Evolutionary conservation across 176 grass and related monocot species (phyloP), one percentile per base, ranked within the genome.

Genomic region (Eremochloa ophiuroides): DNA sequence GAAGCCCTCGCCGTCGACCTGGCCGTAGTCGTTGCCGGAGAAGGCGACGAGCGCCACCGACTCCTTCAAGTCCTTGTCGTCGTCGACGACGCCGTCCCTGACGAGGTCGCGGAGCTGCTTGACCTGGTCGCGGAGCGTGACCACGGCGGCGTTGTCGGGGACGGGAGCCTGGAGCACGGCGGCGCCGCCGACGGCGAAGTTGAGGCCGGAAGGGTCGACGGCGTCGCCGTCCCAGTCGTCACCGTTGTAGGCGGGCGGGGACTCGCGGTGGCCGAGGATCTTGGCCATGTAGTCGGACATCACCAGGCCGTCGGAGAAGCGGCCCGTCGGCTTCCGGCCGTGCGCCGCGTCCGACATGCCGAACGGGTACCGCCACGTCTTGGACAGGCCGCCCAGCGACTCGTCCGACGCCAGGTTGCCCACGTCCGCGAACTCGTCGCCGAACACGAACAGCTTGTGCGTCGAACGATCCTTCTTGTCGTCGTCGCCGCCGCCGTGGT

Each of bases 21-120:
- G 9, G 4, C 17, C 37, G 66, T 87, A 87, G 80, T 87, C 80
- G 44, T 64, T 78, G 44, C 86, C 86, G 15, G 86, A 87, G 80
- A 65, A 22, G 58, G 80, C 74, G 66, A 83, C 20, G 66, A 88
- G 86, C 7, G 80, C 86, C 4, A 88, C 66, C 10, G 74, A 72
- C 33, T 72, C 26, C 10, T 10, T 1, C 35, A 73, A 35, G 62
- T 72, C 66, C 13, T 10, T 18, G 8, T 20, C 35, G 10, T 3
- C 6, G 56, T 78, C 31, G 3, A 39, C 1, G 10, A 44, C 34
- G 10, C 72, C 66, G 6, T 43, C 48, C 0, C 18, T 20, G 18
- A 51, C 18, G 48, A 51, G 48, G 6, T 51, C 48, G 18, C 48
- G 48, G 48, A 51, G 18, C 48, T 22, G 48, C 18, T 2, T 27